phyloP scores from a whole-genome alignment of 208 protist genomes.

The Wallacemonas collosoma region DNA sequence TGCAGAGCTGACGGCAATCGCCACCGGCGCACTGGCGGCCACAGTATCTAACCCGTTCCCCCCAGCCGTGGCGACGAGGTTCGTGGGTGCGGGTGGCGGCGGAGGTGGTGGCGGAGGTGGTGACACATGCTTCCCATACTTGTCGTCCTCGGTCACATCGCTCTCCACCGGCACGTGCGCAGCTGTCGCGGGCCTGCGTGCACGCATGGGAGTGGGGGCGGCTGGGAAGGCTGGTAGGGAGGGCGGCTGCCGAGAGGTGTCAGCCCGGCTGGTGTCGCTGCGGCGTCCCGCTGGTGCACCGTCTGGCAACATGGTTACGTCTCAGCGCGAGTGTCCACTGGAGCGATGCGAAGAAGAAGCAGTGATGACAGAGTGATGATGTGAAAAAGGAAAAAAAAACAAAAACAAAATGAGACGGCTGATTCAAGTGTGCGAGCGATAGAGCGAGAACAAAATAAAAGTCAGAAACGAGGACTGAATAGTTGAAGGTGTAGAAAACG shows the following conservation, averaged over 20 bases:
- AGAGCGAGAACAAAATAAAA: too few species aligned
- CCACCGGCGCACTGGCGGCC: too few species aligned
- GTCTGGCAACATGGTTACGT: neutral
- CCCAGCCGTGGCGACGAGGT: neutral
- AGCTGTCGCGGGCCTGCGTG: neutral
- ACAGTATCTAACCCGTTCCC: too few species aligned
- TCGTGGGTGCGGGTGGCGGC: neutral
- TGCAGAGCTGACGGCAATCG: too few species aligned
- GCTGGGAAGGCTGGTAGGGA: neutral
- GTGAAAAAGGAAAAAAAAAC: too few species aligned
- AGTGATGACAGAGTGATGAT: too few species aligned
- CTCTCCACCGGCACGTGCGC: neutral
- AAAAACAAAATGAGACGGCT: too few species aligned
- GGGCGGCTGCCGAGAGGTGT: neutral
- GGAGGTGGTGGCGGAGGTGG: too few species aligned
- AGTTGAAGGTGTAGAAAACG: too few species aligned
- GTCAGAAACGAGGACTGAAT: too few species aligned
- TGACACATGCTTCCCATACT: neutral
- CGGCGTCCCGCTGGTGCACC: neutral
- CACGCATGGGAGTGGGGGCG: neutral
- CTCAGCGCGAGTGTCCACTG: neutral
- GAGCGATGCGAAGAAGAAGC: too few species aligned
- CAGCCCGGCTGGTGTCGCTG: neutral
- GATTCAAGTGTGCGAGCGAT: too few species aligned
- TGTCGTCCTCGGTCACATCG: constrained; percentile 1